Evolutionary conservation across 306 rosid species (phyloP).

Genomic region (Pueraria montana): DNA sequence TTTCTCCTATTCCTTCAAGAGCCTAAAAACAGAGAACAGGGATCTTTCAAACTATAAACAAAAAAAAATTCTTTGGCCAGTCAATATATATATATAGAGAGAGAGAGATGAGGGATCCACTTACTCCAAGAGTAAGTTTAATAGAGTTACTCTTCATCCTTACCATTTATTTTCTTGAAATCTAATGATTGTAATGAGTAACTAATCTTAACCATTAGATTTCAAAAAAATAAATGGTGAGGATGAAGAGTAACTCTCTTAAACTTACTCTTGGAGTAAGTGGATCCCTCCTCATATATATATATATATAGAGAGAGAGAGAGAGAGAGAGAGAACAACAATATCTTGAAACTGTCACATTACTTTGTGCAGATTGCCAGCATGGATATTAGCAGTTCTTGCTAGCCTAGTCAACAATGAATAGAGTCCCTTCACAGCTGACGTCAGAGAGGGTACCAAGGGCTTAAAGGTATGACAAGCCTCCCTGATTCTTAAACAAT

Average conservation of each 20-base stretch:
- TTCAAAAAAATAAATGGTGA: too few species aligned
- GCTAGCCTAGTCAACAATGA: conserved; percentile 89
- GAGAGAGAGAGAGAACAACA: conserved; percentile 21
- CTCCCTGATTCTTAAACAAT: conserved; percentile 80
- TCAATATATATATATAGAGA: conserved; percentile 6
- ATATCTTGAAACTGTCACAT: conserved; percentile 43
- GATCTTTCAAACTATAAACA: conserved; percentile 33
- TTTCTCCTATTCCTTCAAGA: conserved; percentile 97
- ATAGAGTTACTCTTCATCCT: too few species aligned
- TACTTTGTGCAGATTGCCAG: conserved; percentile 98
- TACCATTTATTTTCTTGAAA: too few species aligned
- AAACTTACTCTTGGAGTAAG: too few species aligned
- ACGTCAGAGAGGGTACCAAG: conserved; percentile 76
- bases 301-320: not conserved
- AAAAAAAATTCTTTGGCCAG: not conserved
- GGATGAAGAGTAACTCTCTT: too few species aligned
- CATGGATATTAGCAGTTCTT: conserved; percentile 92
- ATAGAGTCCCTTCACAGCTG: conserved; percentile 86
- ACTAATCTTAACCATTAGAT: too few species aligned
- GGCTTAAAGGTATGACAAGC: conserved; percentile 83
- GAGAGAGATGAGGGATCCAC: too few species aligned
- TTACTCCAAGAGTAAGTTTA: too few species aligned
- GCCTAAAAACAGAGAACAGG: conserved; percentile 66
- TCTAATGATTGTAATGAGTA: too few species aligned
- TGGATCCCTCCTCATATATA: too few species aligned